Evolutionary conservation across 768 basidiomycete genomes (phyloP), one percentile per base, ranked within the genome.

Genomic region (Kwoniella shandongensis): DNA sequence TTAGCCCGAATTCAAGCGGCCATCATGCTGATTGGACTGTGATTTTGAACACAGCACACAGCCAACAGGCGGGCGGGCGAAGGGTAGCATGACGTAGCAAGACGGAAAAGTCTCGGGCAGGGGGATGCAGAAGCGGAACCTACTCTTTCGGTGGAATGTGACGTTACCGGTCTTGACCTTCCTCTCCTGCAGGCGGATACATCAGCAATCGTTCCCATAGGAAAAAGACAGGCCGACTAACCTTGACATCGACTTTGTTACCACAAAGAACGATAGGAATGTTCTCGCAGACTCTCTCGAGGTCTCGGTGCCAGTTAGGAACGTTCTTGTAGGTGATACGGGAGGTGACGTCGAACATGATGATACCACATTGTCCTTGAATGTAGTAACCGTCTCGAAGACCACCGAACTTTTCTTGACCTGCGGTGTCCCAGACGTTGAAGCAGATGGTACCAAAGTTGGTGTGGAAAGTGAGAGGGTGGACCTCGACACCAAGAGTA

Each of bases 281-380:
- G 82, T 91, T 96, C 82, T 99, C 96, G 80, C 96, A 99, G 54
- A 99, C 96, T 63, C 96, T 91, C 82, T 98, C 96, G 53, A 80
- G 69, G 79, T 99, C 96, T 76, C 96, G 89, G 83, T 98, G 94
- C 96, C 96, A 99, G 84, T 98, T 99, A 68, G 96, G 96, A 30
- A 99, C 96, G 78, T 97, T 98, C 83, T 98, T 98, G 83, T 99
- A 99, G 54, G 96, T 99, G 85, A 98, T 99, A 74, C 96, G 87
- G 52, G 96, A 96, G 58, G 96, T 98, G 64, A 98, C 94, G 64
- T 80, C 96, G 81, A 98, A 98, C 96, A 99, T 98, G 85, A 99
- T 98, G 83, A 99, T 98, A 70, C 96, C 96, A 75, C 92, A 98
- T 79, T 99, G 96, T 27, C 75, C 74, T 54, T 74, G 71, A 51